Conservation (phyloP, 768 basidiomycete species). For the Lactarius hengduanensis region DNA sequence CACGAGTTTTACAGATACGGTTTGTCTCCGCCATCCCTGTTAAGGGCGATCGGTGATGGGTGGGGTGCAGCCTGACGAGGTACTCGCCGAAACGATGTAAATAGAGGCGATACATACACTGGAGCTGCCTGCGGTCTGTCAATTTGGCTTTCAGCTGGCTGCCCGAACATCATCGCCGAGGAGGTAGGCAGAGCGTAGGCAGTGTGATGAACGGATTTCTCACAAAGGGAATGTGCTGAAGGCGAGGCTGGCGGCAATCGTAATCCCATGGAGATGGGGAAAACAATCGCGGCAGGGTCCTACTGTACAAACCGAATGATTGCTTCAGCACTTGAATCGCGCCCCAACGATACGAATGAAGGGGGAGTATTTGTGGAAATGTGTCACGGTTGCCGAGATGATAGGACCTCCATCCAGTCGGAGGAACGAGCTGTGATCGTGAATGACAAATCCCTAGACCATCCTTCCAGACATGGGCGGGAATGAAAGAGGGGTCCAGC, state of each 20-base stretch:
- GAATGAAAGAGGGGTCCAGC: conserved; percentile 20
- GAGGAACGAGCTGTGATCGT: conserved; percentile 7
- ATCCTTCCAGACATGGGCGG: conserved; percentile 15
- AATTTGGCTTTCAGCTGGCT: conserved; percentile 3
- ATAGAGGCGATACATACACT: neutral
- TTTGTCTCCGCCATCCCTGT: conserved; percentile 11
- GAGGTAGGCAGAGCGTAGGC: neutral
- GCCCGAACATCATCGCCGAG: neutral
- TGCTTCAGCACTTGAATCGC: neutral
- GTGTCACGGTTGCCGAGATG: conserved; percentile 13
- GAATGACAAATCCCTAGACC: conserved; percentile 15
- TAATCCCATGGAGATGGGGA: conserved; percentile 6
- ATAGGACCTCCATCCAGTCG: conserved; percentile 11
- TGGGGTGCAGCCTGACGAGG: neutral
- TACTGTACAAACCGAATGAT: neutral
- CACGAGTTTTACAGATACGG: conserved; percentile 9
- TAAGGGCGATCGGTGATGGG: conserved; percentile 2
- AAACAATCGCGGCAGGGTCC: conserved; percentile 7
- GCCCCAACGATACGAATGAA: neutral
- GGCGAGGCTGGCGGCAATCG: conserved; percentile 9
- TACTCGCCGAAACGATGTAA: conserved; percentile 4
- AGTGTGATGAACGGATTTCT: neutral
- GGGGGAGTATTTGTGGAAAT: conserved; percentile 9
- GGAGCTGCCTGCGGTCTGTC: neutral
- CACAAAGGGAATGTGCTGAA: conserved; percentile 6